Evolutionary conservation across 2,329 filamentous ascomycete species (phyloP), one percentile per base, ranked within the genome.

Genomic region (Ascochyta pisi): DNA sequence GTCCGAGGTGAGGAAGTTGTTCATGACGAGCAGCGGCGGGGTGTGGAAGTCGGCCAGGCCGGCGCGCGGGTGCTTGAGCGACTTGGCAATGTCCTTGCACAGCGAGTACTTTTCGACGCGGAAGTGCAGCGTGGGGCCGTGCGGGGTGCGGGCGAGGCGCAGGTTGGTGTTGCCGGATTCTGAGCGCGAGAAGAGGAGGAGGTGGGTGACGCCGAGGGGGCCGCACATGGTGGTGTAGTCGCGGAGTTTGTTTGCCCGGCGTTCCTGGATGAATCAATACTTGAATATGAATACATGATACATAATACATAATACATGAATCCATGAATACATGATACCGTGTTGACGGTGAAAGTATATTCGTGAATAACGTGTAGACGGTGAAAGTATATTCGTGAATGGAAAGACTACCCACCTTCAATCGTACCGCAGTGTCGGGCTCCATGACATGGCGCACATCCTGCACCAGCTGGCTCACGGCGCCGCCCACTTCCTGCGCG

Each of bases 221-320:
- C 95, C 95, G 56, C 91, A 90, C 95, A 99, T 99, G 60, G 91
- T 90, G 31, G 92, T 89, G 77, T 96, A 99, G 79, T 99, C 95
- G 71, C 90, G 87, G 64, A 98, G 79, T 71, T 89, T 88, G 79
- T 99, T 98, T 35, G 87, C 89, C 77, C 90, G 88, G 63, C 95
- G 85, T 81, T 98, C 94, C 80, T 83, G 39, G 19, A 24, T 0
- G 13, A 13, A 22, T 48, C 29, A 52, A 35, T 47, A 6, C n/a
- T 3, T 16, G 16, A 16, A 16, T 16, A 19, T 19, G 19, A 19
- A 19, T 3, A 19, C 19, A 16, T 16, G 16, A 16, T 16, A 16
- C 16, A 16, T 16, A 16, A 16, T 16, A 16, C 16, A 16, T 19
- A 2, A 19, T 19, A 19, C 19, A 19, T 19, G 19, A 19, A 19